phyloP scores from a whole-genome alignment of 768 basidiomycete species.

The Termitomyces sp. region DNA sequence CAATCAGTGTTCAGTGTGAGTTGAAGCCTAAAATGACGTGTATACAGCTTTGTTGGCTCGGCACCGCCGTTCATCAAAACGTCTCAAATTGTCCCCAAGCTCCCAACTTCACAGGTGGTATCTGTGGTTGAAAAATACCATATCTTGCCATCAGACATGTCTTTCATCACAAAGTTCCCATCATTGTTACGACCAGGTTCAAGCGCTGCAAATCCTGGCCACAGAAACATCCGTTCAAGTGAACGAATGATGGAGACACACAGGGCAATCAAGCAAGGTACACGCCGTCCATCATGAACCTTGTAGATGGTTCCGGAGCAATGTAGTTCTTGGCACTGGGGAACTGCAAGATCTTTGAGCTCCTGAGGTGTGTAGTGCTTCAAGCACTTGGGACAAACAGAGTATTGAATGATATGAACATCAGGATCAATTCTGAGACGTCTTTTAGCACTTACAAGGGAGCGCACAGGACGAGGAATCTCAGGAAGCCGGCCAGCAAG shows the following conservation, averaged over 20 bases:
- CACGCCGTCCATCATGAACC: neutral
- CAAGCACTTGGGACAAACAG: neutral
- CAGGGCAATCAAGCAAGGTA: neutral
- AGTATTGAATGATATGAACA: neutral
- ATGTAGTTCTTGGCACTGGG: neutral
- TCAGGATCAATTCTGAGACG: neutral
- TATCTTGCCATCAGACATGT: neutral
- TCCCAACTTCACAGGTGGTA: neutral
- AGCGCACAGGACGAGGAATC: neutral
- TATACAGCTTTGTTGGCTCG: neutral
- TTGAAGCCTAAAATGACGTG: neutral
- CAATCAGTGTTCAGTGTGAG: neutral
- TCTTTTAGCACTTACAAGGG: neutral
- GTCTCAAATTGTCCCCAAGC: neutral
- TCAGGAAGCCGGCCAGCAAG: neutral
- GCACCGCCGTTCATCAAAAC: neutral
- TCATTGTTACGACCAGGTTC: neutral
- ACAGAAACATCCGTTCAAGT: neutral
- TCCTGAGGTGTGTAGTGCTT: neutral
- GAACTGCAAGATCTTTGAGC: neutral
- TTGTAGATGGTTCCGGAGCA: neutral
- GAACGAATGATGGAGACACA: neutral
- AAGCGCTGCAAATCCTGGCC: neutral
- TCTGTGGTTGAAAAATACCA: neutral
- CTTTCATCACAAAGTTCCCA: neutral